Percentiles rank a stretch among this genome's conserved stretches.
phyloP scores from a whole-genome alignment of 805 yeast species.

The Ogataea parapolymorpha region DNA sequence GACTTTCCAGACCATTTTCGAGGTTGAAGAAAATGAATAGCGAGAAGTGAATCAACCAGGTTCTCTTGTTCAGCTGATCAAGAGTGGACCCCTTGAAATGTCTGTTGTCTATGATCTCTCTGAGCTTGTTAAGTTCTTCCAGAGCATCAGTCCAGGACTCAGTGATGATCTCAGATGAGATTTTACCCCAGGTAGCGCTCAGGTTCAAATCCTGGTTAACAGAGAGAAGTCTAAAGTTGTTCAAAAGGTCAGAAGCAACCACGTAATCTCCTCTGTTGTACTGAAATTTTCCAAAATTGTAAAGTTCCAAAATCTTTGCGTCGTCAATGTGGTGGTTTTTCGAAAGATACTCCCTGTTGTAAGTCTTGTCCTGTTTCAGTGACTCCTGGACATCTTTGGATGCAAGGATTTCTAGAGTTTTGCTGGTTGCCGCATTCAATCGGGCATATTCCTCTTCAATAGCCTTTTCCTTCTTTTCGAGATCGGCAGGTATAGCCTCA shows the following conservation, averaged over 20 bases:
- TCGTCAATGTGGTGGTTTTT: constrained; percentile 45
- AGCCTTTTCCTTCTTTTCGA: constrained; percentile 38
- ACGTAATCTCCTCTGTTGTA: constrained; percentile 62
- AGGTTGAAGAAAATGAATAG: constrained; percentile 58
- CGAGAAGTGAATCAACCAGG: constrained; percentile 70
- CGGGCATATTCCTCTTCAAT: constrained; percentile 37
- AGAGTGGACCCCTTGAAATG: constrained; percentile 48
- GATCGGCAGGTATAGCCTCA: constrained; percentile 39
- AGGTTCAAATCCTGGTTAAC: constrained; percentile 47
- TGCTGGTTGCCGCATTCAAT: constrained; percentile 41
- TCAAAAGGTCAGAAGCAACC: constrained; percentile 55
- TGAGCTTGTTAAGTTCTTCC: constrained; percentile 50
- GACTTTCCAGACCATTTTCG: constrained; percentile 48
- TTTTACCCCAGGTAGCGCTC: constrained; percentile 66
- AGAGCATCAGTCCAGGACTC: constrained; percentile 51
- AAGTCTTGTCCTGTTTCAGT: constrained; percentile 53
- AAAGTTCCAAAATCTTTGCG: constrained; percentile 47
- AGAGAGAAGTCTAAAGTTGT: constrained; percentile 54
- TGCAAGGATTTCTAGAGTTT: constrained; percentile 44
- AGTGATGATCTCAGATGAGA: constrained; percentile 57
- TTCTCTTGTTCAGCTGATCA: constrained; percentile 57
- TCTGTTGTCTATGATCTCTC: constrained; percentile 58
- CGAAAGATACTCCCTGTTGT: constrained; percentile 46
- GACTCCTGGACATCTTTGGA: constrained; percentile 50
- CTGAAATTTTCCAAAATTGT: constrained; percentile 59